These are phyloP conservation scores for Eutreptiella sp. DNA, from an alignment of 208 protist genomes.

Conservation along the genomic window DNA sequence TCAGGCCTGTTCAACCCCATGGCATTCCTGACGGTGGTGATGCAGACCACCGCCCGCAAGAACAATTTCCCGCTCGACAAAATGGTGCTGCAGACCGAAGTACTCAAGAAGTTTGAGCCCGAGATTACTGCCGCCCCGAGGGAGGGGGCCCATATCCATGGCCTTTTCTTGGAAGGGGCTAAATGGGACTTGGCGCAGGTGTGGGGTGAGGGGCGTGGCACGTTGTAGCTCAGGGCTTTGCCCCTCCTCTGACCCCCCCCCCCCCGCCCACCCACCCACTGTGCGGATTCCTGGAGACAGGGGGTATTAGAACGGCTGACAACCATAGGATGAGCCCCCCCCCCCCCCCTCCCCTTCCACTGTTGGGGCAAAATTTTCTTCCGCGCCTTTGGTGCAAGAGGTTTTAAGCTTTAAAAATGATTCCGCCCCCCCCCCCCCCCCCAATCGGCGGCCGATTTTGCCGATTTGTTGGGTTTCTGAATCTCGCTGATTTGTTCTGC, in stretches of 20 bases:
- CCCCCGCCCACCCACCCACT: not conserved
- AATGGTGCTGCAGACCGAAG: slow-evolving; percentile 55
- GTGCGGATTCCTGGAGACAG: too few relatives aligned
- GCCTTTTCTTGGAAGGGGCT: slow-evolving; percentile 73
- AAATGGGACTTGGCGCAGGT: slow-evolving; percentile 51
- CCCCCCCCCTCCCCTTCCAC: too few relatives aligned
- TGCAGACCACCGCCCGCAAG: slow-evolving; percentile 64
- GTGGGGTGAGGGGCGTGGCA: slow-evolving; percentile 30
- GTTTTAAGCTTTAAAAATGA: too few relatives aligned
- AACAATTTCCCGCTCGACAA: slow-evolving; percentile 59
- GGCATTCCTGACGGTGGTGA: slow-evolving; percentile 74
- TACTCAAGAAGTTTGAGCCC: slow-evolving; percentile 53
- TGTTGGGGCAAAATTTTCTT: too few relatives aligned
- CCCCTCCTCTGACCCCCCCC: slow-evolving; percentile 1
- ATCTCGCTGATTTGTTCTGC: too few relatives aligned
- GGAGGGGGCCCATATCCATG: slow-evolving; percentile 74
- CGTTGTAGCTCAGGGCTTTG: slow-evolving; percentile 34
- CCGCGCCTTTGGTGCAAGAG: too few relatives aligned
- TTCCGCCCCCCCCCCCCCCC: too few relatives aligned
- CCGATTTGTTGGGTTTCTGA: too few relatives aligned
- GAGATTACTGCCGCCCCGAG: slow-evolving; percentile 49
- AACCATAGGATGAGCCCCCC: too few relatives aligned
- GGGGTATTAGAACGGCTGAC: too few relatives aligned
- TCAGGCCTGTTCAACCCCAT: slow-evolving; percentile 72
- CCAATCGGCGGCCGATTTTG: too few relatives aligned